These are phyloP conservation scores for Penicillium ucsense DNA, from an alignment of 495 filamentous ascomycete genomes.

Conservation along the genomic window DNA sequence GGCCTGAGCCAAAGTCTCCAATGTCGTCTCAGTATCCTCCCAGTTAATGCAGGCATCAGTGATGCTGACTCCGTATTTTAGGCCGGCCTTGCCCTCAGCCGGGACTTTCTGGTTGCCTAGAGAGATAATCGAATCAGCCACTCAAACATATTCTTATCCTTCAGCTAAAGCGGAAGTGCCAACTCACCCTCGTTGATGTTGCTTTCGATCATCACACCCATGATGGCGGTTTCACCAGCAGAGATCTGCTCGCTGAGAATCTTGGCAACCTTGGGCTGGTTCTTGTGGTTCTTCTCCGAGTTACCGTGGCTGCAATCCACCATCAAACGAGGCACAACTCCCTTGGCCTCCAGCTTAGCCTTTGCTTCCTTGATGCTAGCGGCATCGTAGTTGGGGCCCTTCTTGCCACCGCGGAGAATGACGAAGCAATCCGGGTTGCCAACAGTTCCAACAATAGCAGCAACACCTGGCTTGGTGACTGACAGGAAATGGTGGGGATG, in stretches of 20 bases:
- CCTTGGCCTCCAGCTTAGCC: constrained; percentile 54
- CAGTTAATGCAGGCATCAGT: constrained; percentile 96
- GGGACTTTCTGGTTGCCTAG: constrained; percentile 86
- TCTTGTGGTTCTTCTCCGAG: constrained; percentile 90
- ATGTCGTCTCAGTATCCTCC: constrained; percentile 79
- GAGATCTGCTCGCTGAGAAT: constrained; percentile 75
- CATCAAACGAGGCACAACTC: constrained; percentile 72
- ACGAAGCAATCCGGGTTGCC: constrained; percentile 99
- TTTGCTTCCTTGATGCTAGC: constrained; percentile 72
- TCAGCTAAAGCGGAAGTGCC: background rate
- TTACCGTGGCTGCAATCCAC: constrained; percentile 98
- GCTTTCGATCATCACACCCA: constrained; percentile 99
- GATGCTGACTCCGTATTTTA: constrained; percentile 94
- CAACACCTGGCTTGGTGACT: constrained; percentile 94
- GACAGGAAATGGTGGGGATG: constrained; percentile 97
- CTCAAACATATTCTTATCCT: no score
- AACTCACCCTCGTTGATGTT: constrained; percentile 80
- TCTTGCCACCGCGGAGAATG: constrained; percentile 88
- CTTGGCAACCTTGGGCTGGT: constrained; percentile 91
- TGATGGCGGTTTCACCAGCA: constrained; percentile 73
- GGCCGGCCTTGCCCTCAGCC: constrained; percentile 72
- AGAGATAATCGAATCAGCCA: constrained; percentile 3
- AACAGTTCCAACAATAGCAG: constrained; percentile 88
- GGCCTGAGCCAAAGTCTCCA: constrained; percentile 71
- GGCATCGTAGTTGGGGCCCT: constrained; percentile 87